These are phyloP conservation scores for Talaromyces sp. DNA, from an alignment of 2,329 filamentous ascomycete species.

Conservation along the genomic window DNA sequence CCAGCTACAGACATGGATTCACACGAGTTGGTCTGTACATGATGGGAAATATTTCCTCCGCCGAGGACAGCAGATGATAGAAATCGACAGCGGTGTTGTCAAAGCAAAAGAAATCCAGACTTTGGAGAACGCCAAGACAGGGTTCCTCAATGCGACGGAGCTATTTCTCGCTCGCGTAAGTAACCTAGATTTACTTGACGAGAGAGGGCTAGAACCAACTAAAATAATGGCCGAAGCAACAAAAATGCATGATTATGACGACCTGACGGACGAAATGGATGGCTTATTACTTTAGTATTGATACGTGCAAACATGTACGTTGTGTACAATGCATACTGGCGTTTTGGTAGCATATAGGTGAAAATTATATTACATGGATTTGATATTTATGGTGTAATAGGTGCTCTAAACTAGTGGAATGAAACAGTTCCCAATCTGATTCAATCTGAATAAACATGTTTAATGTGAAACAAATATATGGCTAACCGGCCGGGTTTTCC, in stretches of 20 bases:
- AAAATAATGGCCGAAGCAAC: not conserved
- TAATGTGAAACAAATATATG: not conserved
- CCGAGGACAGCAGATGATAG: conserved; percentile 38
- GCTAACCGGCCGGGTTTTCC: not conserved
- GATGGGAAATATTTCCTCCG: conserved; percentile 44
- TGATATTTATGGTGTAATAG: not conserved
- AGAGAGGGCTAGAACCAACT: not conserved
- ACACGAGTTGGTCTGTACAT: conserved; percentile 42
- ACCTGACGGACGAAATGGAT: not conserved
- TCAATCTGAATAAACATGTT: not conserved
- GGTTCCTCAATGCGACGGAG: conserved; percentile 20
- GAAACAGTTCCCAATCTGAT: not conserved
- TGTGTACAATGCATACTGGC: not conserved
- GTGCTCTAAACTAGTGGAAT: not conserved
- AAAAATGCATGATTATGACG: not conserved
- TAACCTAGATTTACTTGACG: conserved; percentile 14
- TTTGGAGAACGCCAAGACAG: conserved; percentile 15
- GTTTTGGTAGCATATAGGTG: not conserved
- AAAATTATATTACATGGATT: not conserved
- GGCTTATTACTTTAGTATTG: not conserved
- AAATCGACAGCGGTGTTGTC: conserved; percentile 34
- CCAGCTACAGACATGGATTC: conserved; percentile 41
- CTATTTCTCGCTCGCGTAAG: conserved; percentile 17
- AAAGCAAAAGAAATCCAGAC: conserved; percentile 16
- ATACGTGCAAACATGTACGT: not conserved